phyloP scores from a whole-genome alignment of 176 grass and related monocot species.

The Puya raimondii region DNA sequence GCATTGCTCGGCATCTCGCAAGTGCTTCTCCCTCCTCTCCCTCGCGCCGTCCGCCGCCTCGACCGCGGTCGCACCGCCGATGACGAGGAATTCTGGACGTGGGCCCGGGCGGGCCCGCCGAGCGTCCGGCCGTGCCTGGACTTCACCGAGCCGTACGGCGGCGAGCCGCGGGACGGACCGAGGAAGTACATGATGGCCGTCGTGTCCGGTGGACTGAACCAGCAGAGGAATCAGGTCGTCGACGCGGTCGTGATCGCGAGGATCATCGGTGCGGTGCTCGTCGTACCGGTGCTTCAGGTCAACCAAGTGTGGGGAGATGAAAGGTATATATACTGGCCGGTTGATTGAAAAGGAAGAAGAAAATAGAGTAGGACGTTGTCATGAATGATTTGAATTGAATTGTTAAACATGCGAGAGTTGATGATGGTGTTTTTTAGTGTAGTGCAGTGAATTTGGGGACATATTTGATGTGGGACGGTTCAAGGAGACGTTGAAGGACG shows the following conservation, averaged over 20 bases:
- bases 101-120: slow-evolving; percentile 4
- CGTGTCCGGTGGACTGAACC: slow-evolving; percentile 38
- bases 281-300: slow-evolving; percentile 33
- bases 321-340: slow-evolving; percentile 13
- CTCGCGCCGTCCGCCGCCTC: slow-evolving; percentile 8
- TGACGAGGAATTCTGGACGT: slow-evolving; percentile 28
- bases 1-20: slow-evolving; percentile 27
- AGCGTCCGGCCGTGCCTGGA: slow-evolving; percentile 11
- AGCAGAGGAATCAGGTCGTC: slow-evolving; percentile 40
- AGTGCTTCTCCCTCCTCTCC: slow-evolving; percentile 20
- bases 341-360: too few relatives aligned
- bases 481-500: slow-evolving; percentile 32
- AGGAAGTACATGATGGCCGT: slow-evolving; percentile 35
- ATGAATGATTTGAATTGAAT: too few relatives aligned
- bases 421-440: background rate
- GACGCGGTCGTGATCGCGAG: slow-evolving; percentile 34
- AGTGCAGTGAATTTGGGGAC: slow-evolving; percentile 40
- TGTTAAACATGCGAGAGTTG: too few relatives aligned
- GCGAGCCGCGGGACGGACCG: background rate
- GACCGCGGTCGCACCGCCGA: background rate
- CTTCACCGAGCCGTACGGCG: slow-evolving; percentile 12
- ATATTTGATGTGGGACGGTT: slow-evolving; percentile 35
- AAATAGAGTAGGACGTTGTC: too few relatives aligned
- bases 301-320: slow-evolving; percentile 43
- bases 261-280: slow-evolving; percentile 29